phyloP scores from a whole-genome alignment of 768 basidiomycete genomes.

The Coprinopsis cinerea region DNA sequence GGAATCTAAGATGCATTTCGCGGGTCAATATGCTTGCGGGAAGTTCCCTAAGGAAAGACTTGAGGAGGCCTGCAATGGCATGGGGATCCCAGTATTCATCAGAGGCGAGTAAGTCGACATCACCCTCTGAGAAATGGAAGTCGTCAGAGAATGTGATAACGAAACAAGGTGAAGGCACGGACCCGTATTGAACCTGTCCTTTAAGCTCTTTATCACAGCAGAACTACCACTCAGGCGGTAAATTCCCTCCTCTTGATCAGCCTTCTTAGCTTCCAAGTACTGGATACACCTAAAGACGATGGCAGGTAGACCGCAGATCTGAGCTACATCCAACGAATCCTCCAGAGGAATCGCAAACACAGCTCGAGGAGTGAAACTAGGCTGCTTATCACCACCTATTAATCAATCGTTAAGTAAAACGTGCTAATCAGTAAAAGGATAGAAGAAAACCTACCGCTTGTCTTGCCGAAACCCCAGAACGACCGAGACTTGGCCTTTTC shows the following conservation, averaged over 20 bases:
- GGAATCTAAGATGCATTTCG: conserved; percentile 86
- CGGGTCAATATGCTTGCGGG: conserved; percentile 90
- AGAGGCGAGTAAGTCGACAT: conserved; percentile 79
- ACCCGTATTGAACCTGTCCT: conserved; percentile 91
- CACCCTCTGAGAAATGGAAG: conserved; percentile 71
- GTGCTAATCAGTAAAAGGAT: conserved; percentile 8
- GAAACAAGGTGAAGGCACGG: conserved; percentile 22
- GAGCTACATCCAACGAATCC: conserved; percentile 83
- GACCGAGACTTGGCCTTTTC: conserved; percentile 90
- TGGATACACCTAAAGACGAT: conserved; percentile 94
- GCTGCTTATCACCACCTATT: conserved; percentile 29
- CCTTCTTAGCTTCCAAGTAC: conserved; percentile 90
- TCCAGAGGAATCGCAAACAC: conserved; percentile 88
- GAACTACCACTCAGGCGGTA: conserved; percentile 94
- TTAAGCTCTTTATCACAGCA: conserved; percentile 88
- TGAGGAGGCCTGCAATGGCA: conserved; percentile 92
- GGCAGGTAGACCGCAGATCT: conserved; percentile 88
- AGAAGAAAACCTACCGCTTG: conserved; percentile 39
- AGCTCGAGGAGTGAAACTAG: conserved; percentile 48
- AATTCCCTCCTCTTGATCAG: conserved; percentile 96
- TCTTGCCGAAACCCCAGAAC: conserved; percentile 89
- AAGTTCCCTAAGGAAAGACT: conserved; percentile 88
- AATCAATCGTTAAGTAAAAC: conserved; percentile 14
- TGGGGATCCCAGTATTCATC: conserved; percentile 98
- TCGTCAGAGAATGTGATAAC: background rate